Evolutionary conservation across 805 yeast species (phyloP), one percentile per base, ranked within the genome.

Genomic region (Spathaspora passalidarum): DNA sequence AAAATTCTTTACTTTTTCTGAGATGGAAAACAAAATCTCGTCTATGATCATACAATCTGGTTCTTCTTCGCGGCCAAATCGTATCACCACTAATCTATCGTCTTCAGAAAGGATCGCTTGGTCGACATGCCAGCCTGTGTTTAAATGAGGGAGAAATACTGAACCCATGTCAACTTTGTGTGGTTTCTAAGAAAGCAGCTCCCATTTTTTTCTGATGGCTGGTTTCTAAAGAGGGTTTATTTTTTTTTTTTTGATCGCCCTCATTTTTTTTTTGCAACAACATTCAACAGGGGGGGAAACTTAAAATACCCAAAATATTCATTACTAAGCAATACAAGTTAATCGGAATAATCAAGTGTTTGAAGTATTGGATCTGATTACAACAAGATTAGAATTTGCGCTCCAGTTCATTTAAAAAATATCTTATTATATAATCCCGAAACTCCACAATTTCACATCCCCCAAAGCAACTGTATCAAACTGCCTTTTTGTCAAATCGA

Each of bases 91-190:
- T 6, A 94, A 65, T 47, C 96, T 69, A 43, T 88, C 96, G 48
- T 87, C 95, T 59, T 94, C 99, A 6, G 89, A 81, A 18, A 94
- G 73, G 32, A 94, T 94, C 5, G 99, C 96, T 61, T 94, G 98
- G 66, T 94, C 99, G 25, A 94, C 98, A 59, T 94, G 99, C 97
- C 96, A 89, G 5, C 96, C 96, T 0, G 92, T 77, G 21, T 74
- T 79, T 47, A 89, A 68, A 59, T 89, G 94, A 1, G 96, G 94
- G 43, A 89, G 69, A 56, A 88, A 86, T 0, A 86, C 83, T 48
- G 91, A 84, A 4, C 92, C 91, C 95, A 87, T 87, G 11, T 16
- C n/a, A 13, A 29, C 16, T 32, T 32, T 20, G 32, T 40, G 32
- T 8, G 2, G 18, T 26, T 18, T 21, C 19, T 34, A 14, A n/a